Base-by-base conservation (phyloP, 2,329 filamentous ascomycete genomes). In the Claviceps arundinis region DNA sequence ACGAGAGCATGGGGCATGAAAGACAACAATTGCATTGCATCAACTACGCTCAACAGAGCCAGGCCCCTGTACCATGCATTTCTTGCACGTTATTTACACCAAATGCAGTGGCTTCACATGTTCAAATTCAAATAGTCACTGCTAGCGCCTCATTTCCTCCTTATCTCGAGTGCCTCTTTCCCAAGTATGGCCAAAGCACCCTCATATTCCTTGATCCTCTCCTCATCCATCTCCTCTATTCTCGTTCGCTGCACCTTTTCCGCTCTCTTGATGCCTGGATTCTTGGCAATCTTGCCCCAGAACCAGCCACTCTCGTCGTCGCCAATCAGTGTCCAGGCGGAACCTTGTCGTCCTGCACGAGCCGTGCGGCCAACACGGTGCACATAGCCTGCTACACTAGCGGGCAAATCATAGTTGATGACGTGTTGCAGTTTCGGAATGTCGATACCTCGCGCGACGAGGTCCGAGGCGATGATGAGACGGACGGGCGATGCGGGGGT, bases 301-400 rank as follows among this genome's bases (percentile, higher is more conserved):
- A 97, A 98, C 90, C 93, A 95, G 45, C 85, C 80, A 22, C 84
- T 89, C 68, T 98, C 90, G 2, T 78, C 77, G 59, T 89, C 84
- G 4, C 83, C 84, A 48, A 95, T 82, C 13, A 98, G 70, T 0
- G 89, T 95, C 87, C 89, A 95, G 0, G 91, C 89, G 47, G 81
- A 76, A 1, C 91, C 91, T 1, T 70, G 59, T 51, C 81, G 80
- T 1, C 86, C 89, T 0, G 88, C 93, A 64, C 90, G 78, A 0
- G 91, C 91, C 1, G 91, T 96, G 52, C 93, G 82, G 40, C 93
- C 91, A 1, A 96, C 89, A 42, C 93, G 84, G 65, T 97, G 93
- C 4, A 97, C 82, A 61, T 97, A 97, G 24, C 82, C 85, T 5
- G 85, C 85, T 37, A 89, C 72, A 61, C 84, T 90, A 4, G 81